phyloP scores from a whole-genome alignment of 2,329 filamentous ascomycete species.

The Fusarium decemcellulare region DNA sequence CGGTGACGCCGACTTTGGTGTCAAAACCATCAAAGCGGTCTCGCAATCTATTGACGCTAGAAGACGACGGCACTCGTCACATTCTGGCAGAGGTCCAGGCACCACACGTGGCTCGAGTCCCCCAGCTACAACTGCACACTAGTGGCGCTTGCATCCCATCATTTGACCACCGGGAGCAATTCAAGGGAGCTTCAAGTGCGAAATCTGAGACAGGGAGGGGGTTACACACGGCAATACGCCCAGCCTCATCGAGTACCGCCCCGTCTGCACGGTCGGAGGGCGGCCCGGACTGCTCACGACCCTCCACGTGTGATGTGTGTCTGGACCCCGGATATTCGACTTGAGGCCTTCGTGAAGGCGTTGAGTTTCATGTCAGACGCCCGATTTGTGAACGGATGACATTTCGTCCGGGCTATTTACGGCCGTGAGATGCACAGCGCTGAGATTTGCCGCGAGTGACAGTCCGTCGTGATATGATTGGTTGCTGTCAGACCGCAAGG shows the following conservation, averaged over 20 bases:
- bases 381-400: neutral
- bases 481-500: too few relatives aligned
- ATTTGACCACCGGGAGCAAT: constrained; percentile 35
- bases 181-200: constrained; percentile 3
- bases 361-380: neutral
- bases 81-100: constrained; percentile 28
- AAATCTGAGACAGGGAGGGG: neutral
- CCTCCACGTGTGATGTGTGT: neutral
- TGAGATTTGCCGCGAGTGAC: neutral
- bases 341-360: neutral
- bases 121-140: constrained; percentile 5
- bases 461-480: too few relatives aligned
- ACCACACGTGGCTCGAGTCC: constrained; percentile 29
- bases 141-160: constrained; percentile 30
- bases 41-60: constrained; percentile 25
- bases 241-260: neutral
- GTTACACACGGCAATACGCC: neutral
- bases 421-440: neutral
- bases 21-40: constrained; percentile 21
- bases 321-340: neutral
- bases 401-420: neutral
- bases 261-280: neutral
- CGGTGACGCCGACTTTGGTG: constrained; percentile 25
- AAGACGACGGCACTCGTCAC: constrained; percentile 34
- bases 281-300: neutral